Evolutionary conservation across 108 stramenopile genomes (phyloP).

Genomic region (Discostella stelligeroides): DNA sequence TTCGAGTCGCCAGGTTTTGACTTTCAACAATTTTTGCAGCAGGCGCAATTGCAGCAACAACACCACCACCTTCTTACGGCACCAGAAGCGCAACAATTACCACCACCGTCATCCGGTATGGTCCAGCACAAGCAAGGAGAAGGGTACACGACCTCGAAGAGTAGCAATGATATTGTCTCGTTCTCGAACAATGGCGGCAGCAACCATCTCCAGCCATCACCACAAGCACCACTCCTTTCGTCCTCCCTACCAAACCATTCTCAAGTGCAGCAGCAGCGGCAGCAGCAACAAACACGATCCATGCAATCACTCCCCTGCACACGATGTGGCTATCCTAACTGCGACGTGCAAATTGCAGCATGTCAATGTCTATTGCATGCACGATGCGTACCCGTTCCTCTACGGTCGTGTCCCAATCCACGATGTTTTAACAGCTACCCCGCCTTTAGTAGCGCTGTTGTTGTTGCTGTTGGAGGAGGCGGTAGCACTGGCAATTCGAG

Average conservation of each 20-base stretch:
- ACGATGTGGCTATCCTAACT: constrained; percentile 67
- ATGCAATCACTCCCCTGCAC: constrained; percentile 47
- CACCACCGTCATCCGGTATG: background rate
- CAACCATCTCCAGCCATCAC: constrained; percentile 2
- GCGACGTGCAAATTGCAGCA: constrained; percentile 61
- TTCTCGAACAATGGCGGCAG: background rate
- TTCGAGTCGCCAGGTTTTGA: background rate
- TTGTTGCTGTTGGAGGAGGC: constrained; percentile 22
- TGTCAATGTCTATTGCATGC: constrained; percentile 64
- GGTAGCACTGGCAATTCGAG: too few species aligned
- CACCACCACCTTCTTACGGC: background rate
- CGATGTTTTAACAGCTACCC: constrained; percentile 2
- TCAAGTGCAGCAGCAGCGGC: constrained; percentile 42
- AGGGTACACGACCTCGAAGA: too few species aligned
- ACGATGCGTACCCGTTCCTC: constrained; percentile 54
- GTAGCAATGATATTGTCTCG: background rate
- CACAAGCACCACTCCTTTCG: constrained; percentile 34
- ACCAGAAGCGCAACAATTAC: background rate
- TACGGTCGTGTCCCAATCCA: constrained; percentile 42
- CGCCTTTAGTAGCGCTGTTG: constrained; percentile 37
- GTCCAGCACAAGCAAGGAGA: too few species aligned
- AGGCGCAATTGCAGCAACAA: constrained; percentile 1
- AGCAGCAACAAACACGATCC: constrained; percentile 67
- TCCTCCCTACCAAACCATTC: constrained; percentile 25
- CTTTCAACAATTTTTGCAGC: too few species aligned